Conservation (phyloP, 192 early-diverging fungal species). For the Fimicolochytrium jonesii region DNA sequence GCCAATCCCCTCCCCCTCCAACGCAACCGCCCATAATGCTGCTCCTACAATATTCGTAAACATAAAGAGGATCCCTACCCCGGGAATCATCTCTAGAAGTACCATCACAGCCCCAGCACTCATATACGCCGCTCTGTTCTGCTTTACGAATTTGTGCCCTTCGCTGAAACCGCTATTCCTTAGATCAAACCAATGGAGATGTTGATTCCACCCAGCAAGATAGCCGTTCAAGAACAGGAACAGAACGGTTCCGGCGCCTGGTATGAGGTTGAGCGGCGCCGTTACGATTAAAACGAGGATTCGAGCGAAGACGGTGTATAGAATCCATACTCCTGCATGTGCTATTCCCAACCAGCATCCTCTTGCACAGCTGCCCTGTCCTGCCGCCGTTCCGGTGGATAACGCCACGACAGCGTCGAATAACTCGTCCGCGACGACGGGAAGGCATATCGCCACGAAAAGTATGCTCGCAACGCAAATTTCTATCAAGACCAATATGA, state of each 20-base stretch:
- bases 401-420: slow-evolving; percentile 42
- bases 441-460: slow-evolving; percentile 54
- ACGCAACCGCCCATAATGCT: slow-evolving; percentile 60
- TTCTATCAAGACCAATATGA: slow-evolving; percentile 61
- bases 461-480: slow-evolving; percentile 45
- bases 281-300: slow-evolving; percentile 50
- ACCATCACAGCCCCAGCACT: slow-evolving; percentile 39
- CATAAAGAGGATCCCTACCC: slow-evolving; percentile 57
- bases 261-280: slow-evolving; percentile 54
- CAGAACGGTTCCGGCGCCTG: slow-evolving; percentile 49
- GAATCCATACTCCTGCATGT: slow-evolving; percentile 6
- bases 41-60: slow-evolving; percentile 68
- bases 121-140: slow-evolving; percentile 13
- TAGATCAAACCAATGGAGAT: slow-evolving; percentile 28
- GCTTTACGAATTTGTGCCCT: slow-evolving; percentile 1
- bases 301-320: slow-evolving; percentile 26
- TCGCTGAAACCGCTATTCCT: slow-evolving; percentile 6
- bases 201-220: slow-evolving; percentile 14
- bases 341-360: slow-evolving; percentile 11
- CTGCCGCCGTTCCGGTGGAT: not conserved
- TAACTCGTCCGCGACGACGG: slow-evolving; percentile 54
- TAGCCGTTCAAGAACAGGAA: slow-evolving; percentile 29
- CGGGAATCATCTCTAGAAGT: slow-evolving; percentile 57
- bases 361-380: slow-evolving; percentile 5
- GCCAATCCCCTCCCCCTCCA: slow-evolving; percentile 44